These are phyloP conservation scores for Plantago major DNA, from an alignment of 257 asterid species.

Conservation along the genomic window DNA sequence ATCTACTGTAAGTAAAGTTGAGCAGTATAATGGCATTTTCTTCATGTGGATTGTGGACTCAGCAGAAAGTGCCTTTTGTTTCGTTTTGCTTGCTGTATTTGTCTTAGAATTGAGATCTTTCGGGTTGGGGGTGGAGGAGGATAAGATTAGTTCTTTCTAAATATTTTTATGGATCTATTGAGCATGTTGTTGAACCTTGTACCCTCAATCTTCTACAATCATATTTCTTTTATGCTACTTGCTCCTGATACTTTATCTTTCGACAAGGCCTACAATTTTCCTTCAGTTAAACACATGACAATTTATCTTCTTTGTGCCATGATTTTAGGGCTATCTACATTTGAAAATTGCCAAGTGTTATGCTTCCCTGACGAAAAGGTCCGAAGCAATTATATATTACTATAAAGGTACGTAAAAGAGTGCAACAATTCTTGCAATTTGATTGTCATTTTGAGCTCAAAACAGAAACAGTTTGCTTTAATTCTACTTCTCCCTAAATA, in stretches of 20 bases:
- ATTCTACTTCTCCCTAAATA: not conserved
- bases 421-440: not conserved
- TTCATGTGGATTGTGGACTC: not conserved
- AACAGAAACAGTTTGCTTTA: not conserved
- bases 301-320: not conserved
- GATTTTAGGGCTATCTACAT: conserved; percentile 53
- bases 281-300: not conserved
- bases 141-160: too few species aligned
- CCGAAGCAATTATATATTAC: conserved; percentile 52
- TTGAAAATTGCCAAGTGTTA: conserved; percentile 64
- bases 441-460: conserved; percentile 7
- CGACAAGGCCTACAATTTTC: not conserved
- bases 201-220: too few species aligned
- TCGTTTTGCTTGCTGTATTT: not conserved
- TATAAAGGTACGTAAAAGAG: conserved; percentile 41
- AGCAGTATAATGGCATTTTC: not conserved
- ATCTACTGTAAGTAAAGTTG: conserved; percentile 8
- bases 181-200: not conserved
- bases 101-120: not conserved
- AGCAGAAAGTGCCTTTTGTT: too few species aligned
- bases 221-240: too few species aligned
- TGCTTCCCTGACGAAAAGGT: conserved; percentile 38
- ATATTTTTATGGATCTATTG: too few species aligned
- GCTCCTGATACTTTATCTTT: too few species aligned
- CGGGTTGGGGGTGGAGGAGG: too few species aligned